Conservation (phyloP, 1,284 basidiomycete genomes). For the Cryptococcus wingfieldii region DNA sequence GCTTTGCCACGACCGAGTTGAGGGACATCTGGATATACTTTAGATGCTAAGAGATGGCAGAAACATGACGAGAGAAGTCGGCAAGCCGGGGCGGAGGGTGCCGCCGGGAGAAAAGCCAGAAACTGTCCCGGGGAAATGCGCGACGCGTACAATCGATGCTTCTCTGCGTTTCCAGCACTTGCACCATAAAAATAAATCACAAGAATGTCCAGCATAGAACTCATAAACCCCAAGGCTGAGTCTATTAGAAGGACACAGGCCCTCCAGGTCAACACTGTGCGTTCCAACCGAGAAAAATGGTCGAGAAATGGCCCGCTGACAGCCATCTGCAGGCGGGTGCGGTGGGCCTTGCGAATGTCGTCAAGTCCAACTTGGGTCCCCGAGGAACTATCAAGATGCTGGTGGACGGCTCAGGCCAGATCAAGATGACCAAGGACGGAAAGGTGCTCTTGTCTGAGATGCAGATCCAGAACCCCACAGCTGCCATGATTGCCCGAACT, state of each 20-base stretch:
- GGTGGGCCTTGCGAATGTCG: constrained; percentile 94
- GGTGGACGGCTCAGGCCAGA: constrained; percentile 97
- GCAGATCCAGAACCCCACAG: constrained; percentile 99
- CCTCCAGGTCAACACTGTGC: constrained; percentile 69
- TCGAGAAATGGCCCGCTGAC: constrained; percentile 6
- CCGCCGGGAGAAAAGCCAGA: background rate
- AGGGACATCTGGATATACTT: constrained; percentile 52
- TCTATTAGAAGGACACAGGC: constrained; percentile 87
- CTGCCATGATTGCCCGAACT: constrained; percentile 97
- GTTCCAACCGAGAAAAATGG: constrained; percentile 7
- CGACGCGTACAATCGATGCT: background rate
- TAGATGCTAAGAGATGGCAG: too few species aligned
- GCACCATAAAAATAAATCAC: background rate
- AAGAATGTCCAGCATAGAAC: constrained; percentile 60
- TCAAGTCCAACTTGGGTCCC: constrained; percentile 94
- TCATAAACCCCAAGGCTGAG: constrained; percentile 94
- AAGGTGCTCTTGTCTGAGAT: constrained; percentile 98
- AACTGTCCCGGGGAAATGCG: background rate
- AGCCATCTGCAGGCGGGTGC: constrained; percentile 59
- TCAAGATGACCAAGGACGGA: constrained; percentile 99
- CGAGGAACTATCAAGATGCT: constrained; percentile 98
- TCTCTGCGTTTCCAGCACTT: constrained; percentile 1
- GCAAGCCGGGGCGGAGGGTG: background rate
- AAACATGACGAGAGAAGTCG: background rate
- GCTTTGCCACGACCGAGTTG: constrained; percentile 75